Conservation (phyloP, 1,139 yeast genomes). For the Hyphopichia khmerensis region DNA sequence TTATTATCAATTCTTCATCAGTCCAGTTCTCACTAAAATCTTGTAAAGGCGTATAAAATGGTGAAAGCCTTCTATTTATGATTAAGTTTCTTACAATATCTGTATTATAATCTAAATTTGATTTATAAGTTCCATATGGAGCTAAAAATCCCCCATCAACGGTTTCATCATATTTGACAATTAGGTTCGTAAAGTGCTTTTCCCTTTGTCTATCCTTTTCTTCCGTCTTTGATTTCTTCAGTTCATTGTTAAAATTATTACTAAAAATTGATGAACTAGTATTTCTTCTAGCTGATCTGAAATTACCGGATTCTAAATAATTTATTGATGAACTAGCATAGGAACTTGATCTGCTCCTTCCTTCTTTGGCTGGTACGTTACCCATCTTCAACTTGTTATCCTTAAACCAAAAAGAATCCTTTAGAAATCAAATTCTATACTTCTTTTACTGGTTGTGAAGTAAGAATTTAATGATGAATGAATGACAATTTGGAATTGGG, state of each 20-base stretch:
- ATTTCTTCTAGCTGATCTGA: conserved; percentile 14
- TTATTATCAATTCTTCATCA: conserved; percentile 63
- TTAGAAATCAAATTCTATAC: no score
- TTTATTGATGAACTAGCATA: conserved; percentile 10
- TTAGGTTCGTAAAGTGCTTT: conserved; percentile 52
- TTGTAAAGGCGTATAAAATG: conserved; percentile 87
- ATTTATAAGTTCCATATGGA: conserved; percentile 82
- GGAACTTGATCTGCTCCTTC: conserved; percentile 27
- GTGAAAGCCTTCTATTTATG: conserved; percentile 65
- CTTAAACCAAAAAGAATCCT: no score
- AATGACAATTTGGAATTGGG: background rate
- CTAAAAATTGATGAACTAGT: conserved; percentile 14
- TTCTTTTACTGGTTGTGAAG: background rate
- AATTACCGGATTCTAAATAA: conserved; percentile 6
- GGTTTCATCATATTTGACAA: conserved; percentile 57
- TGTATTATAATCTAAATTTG: conserved; percentile 73
- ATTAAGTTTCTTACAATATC: conserved; percentile 69
- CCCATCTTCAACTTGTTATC: conserved; percentile 54
- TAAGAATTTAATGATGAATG: background rate
- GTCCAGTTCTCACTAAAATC: conserved; percentile 78
- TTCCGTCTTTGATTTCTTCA: conserved; percentile 29
- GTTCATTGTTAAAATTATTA: conserved; percentile 15
- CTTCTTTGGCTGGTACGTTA: conserved; percentile 59
- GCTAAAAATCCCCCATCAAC: conserved; percentile 84
- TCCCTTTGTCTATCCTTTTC: conserved; percentile 56